phyloP scores from a whole-genome alignment of 169 alveolate species.

The Plasmodium inui region DNA sequence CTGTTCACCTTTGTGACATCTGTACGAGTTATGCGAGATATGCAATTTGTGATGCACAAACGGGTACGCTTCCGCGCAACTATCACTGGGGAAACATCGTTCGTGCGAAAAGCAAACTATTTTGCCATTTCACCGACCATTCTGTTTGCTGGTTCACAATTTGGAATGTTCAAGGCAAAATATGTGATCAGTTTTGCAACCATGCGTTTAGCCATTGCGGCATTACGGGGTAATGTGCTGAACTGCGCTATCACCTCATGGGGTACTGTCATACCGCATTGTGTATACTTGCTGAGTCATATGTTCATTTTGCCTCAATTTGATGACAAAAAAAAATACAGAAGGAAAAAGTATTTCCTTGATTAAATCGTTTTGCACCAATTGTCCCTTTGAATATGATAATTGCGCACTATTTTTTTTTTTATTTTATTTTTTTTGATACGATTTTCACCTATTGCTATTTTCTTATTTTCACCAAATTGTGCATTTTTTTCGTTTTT shows the following conservation, averaged over 20 bases:
- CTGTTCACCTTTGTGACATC: background rate
- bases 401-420: background rate
- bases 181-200: conserved; percentile 14
- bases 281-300: conserved; percentile 1
- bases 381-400: conserved; percentile 8
- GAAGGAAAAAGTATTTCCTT: background rate
- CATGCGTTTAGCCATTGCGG: background rate
- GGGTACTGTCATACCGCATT: background rate
- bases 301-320: background rate
- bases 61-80: background rate
- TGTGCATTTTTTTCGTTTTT: background rate
- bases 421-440: conserved; percentile 24
- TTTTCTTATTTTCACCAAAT: conserved; percentile 20
- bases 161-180: background rate
- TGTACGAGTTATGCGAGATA: background rate
- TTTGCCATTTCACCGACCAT: background rate
- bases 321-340: conserved; percentile 19
- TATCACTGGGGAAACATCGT: background rate
- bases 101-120: background rate
- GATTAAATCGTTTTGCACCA: conserved; percentile 56
- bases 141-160: background rate
- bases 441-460: background rate
- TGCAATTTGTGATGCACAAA: background rate
- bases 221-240: background rate
- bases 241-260: background rate